Base-by-base conservation (phyloP, 1,284 basidiomycete genomes). In the Psilocybe mexicana region DNA sequence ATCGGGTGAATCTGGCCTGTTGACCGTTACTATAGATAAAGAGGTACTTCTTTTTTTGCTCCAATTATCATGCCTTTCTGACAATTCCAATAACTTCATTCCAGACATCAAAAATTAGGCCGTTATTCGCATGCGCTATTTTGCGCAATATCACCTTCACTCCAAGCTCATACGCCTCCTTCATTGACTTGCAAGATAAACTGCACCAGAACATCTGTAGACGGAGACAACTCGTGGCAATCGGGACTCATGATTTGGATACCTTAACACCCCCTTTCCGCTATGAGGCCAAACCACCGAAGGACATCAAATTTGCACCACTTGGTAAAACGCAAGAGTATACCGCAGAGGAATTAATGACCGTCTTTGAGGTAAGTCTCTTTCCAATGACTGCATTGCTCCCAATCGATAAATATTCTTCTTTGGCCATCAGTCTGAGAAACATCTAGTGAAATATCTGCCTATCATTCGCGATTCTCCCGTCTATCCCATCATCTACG, bases 111-210 rank as follows among this genome's bases (percentile, higher is more conserved):
- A 83, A 85, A 74, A 88, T 99, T 65, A 86, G 97, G 63, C 96
- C 96, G 0, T 90, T 87, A 76, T 95, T 98, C 69, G 94, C 94
- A 4, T 90, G 89, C 58, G 96, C 95, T 12, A 81, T 99, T 54
- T 83, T 99, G 52, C 89, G 97, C 60, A 92, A 96, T 68, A 78
- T 98, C 70, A 86, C 86, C 57, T 96, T 99, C 77, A 95, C 91
- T 24, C 86, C 87, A 42, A 82, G 87, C 58, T 94, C 92, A 53
- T 99, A 99, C 72, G 92, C 92, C 42, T 96, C 93, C 61, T 99
- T 99, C 84, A 98, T 99, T 70, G 97, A 98, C 70, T 79, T 98
- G 18, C 97, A 99, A 76, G 97, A 99, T 74, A 99, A 99, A 76
- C 82, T 99, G 45, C 97, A 99, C 72, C 92, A 96, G 69, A 99